Base-by-base conservation (phyloP, 2,329 filamentous ascomycete species). In the Calycina herbarum region DNA sequence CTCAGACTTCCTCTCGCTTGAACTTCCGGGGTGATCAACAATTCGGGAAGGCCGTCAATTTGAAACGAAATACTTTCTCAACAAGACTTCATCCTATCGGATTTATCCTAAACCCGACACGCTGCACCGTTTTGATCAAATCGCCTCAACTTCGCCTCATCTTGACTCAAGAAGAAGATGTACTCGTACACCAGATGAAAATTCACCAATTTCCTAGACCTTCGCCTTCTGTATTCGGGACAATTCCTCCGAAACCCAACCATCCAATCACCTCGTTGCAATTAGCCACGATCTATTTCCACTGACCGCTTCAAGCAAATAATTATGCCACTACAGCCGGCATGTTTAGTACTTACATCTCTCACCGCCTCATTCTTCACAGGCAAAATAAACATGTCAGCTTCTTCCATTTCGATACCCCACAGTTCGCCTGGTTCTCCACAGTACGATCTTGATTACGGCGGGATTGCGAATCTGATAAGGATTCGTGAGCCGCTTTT, bases 391-490 rank as follows among this genome's bases (percentile, higher is more conserved):
- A 48, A 24, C 5, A 61, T 27, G 11, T 57, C 38, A 29, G 35
- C 15, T 29, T 29, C n/a, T 33, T 7, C 6, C 59, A 7, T 33
- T 59, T n/a, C 24, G 45, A 57, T 64, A 64, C 67, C 65, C 67
- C 65, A 66, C 67, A 66, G 51, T 63, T 63, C 57, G 64, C 60
- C 64, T 35, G 40, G 59, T 60, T 42, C 33, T 65, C 61, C 62
- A 27, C 51, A 65, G 66, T 69, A 48, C 64, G 66, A 66, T 59
- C 45, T 24, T 66, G 64, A 68, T 69, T 65, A 64, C 64, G 58
- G 62, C 72, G 77, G 62, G 68, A 20, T 56, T 10, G 40, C 40
- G 45, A 51, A 51, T 51, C 45, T 51, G 45, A 51, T 51, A 51
- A 51, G 45, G 10, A 5, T 40, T 40, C 38, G 38, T 40, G 38